Evolutionary conservation across 768 basidiomycete genomes (phyloP).

Genomic region (Suillus subaureus): DNA sequence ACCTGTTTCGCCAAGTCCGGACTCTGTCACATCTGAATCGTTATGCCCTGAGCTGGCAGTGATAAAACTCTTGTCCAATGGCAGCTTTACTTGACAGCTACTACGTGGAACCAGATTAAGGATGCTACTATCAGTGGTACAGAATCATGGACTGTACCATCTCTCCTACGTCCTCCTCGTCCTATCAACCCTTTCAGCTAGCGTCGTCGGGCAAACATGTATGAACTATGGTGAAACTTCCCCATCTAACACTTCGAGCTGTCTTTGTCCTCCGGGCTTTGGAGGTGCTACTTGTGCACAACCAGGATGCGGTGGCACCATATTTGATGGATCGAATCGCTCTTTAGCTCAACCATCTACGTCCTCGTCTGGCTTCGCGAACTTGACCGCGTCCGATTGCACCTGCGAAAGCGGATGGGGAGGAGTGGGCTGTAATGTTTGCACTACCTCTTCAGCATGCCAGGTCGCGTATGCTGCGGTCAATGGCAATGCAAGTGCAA

Average conservation of each 20-base stretch:
- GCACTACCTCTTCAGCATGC: slow-evolving; percentile 67
- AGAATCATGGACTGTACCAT: not conserved
- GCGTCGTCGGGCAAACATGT: slow-evolving; percentile 29
- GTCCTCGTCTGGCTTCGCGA: slow-evolving; percentile 49
- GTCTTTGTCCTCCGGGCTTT: slow-evolving; percentile 82
- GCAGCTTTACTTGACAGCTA: too few relatives aligned
- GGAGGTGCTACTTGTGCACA: slow-evolving; percentile 70
- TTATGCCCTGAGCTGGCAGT: slow-evolving; percentile 4
- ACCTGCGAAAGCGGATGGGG: slow-evolving; percentile 75
- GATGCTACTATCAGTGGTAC: not conserved
- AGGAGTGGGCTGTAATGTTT: slow-evolving; percentile 82
- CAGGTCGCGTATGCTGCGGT: slow-evolving; percentile 57
- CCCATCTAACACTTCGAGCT: slow-evolving; percentile 34
- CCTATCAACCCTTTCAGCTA: slow-evolving; percentile 13
- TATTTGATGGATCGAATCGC: slow-evolving; percentile 72
- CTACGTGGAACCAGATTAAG: too few relatives aligned
- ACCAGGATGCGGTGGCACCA: slow-evolving; percentile 78
- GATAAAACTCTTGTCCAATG: not conserved
- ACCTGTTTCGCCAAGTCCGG: not conserved
- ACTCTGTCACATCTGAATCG: not conserved
- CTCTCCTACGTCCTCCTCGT: slow-evolving; percentile 14
- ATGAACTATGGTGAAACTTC: slow-evolving; percentile 22
- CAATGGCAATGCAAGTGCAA: slow-evolving; percentile 36
- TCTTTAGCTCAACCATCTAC: slow-evolving; percentile 46
- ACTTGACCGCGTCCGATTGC: slow-evolving; percentile 69